Evolutionary conservation across 352 stramenopile species (phyloP), one percentile per base, ranked within the genome.

Genomic region (Pelagophyceae sp.): DNA sequence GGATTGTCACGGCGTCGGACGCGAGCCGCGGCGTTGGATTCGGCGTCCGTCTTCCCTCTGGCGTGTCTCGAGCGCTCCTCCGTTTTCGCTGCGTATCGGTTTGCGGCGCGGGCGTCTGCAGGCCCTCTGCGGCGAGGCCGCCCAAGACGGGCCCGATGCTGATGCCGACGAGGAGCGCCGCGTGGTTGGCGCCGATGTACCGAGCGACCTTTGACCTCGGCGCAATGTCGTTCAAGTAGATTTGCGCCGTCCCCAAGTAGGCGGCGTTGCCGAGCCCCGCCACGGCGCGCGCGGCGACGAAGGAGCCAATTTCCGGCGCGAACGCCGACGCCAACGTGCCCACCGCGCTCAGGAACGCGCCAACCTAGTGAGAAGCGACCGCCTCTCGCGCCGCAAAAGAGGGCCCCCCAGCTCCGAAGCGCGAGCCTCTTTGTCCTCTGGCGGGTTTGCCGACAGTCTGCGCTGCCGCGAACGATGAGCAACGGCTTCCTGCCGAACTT

Each of bases 181-280:
- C 67, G 67, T 74, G 67, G 67, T 74, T 74, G 35, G 31, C 19
- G 33, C 67, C 67, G 67, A 74, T 33, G 17, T 38, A 31, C 5
- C 67, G 67, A 20, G 17, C 67, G 1, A 33, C 11, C 1, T 35
- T 5, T 23, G 33, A n/a, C 33, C 35, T 0, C 23, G 2, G 31
- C 2, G 67, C 67, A 23, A 74, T 37, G 37, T 74, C 67, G 35
- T 32, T 58, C 2, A 74, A 37, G 38, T 74, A 74, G 35, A 27
- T 35, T 2, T 51, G 33, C 35, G 67, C 67, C 35, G 67, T 58
- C 11, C 67, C 67, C 2, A 74, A 37, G 38, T 74, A 74, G 20
- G 38, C 33, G 5, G 67, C 33, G 67, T 50, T 58, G 35, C 67
- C 67, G 17, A 31, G 35, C 35, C 67, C 67, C 35, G 67, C 67